Conservation (phyloP, 2,329 filamentous ascomycete genomes). For the Pseudogymnoascus sp. region DNA sequence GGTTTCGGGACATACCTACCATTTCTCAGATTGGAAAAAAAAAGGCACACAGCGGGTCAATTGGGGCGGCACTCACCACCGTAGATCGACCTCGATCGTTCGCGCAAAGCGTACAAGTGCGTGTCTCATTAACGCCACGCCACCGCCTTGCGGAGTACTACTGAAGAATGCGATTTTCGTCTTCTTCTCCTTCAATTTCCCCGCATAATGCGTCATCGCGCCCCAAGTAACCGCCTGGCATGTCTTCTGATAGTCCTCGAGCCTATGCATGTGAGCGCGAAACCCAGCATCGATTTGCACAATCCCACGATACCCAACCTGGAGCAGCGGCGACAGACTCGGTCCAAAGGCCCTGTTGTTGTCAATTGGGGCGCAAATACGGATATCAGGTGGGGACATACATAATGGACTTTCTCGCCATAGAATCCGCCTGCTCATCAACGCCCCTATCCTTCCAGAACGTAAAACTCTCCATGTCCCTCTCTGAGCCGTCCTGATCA, state of each 20-base stretch:
- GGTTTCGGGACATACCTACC: conserved; percentile 58
- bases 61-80: conserved; percentile 50
- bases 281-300: conserved; percentile 50
- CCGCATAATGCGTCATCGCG: conserved; percentile 45
- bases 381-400: conserved; percentile 32
- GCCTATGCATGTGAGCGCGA: conserved; percentile 39
- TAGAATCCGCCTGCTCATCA: conserved; percentile 74
- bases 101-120: conserved; percentile 62
- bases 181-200: conserved; percentile 43
- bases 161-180: conserved; percentile 56
- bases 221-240: conserved; percentile 47
- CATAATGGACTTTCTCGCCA: conserved; percentile 71
- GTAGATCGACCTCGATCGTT: conserved; percentile 57
- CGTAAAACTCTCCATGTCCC: conserved; percentile 28
- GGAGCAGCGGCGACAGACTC: conserved; percentile 57
- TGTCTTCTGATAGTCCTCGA: conserved; percentile 44
- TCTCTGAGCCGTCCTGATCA: conserved; percentile 29
- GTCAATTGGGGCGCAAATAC: conserved; percentile 11
- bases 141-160: conserved; percentile 55
- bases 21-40: background rate
- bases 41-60: background rate
- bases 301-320: conserved; percentile 46
- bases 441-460: conserved; percentile 51
- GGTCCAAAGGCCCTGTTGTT: conserved; percentile 60
- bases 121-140: conserved; percentile 58